A percentile compares a stretch with the other conserved stretches of the same genome.
These are phyloP conservation scores for Cucurbita pepo DNA, from an alignment of 306 rosid species.

Conservation along the genomic window DNA sequence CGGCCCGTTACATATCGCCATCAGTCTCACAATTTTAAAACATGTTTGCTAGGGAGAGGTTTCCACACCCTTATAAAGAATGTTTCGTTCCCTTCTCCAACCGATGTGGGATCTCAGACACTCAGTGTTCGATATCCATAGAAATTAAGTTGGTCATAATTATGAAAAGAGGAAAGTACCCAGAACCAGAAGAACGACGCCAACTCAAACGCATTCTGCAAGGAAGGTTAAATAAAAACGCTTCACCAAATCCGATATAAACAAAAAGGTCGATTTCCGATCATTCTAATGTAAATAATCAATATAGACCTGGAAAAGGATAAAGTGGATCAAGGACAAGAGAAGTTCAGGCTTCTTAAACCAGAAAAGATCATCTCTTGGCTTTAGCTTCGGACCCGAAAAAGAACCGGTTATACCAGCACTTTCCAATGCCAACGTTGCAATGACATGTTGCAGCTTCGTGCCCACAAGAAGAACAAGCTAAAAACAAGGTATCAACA, in stretches of 20 bases:
- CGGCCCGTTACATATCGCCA: too few species aligned
- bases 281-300: not conserved
- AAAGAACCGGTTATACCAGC: conserved; percentile 43
- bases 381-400: conserved; percentile 55
- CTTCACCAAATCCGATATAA: conserved; percentile 1
- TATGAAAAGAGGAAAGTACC: conserved; percentile 34
- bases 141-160: not conserved
- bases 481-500: conserved; percentile 11
- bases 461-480: conserved; percentile 88
- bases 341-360: conserved; percentile 83
- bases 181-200: conserved; percentile 98
- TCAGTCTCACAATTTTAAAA: too few species aligned
- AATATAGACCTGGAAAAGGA: conserved; percentile 71
- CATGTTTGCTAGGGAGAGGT: too few species aligned
- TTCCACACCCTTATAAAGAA: too few species aligned
- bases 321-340: conserved; percentile 78
- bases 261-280: not conserved
- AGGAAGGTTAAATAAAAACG: conserved; percentile 1
- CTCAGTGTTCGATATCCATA: not conserved
- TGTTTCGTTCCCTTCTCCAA: too few species aligned
- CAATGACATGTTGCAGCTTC: conserved; percentile 81
- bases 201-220: conserved; percentile 93
- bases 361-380: conserved; percentile 97
- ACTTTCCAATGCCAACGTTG: conserved; percentile 83
- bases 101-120: too few species aligned